A percentile compares a stretch with the other conserved stretches of the same genome.
Evolutionary conservation across 2,329 filamentous ascomycete genomes (phyloP).

Genomic region (Xylariaceae sp.): DNA sequence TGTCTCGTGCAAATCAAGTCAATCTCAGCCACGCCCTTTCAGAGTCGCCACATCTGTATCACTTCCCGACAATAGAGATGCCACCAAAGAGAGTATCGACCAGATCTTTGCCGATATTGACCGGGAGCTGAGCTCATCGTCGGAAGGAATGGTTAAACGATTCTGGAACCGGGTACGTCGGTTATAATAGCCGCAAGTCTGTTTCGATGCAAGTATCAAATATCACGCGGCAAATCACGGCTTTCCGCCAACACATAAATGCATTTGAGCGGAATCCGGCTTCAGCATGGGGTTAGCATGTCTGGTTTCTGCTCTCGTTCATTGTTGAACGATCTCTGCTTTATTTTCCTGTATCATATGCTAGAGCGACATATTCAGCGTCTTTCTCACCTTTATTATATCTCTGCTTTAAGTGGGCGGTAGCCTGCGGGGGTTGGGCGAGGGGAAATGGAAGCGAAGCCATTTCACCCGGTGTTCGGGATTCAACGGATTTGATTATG

Average conservation of each 20-base stretch:
- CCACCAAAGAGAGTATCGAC: slow-evolving; percentile 52
- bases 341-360: slow-evolving; percentile 18
- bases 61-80: slow-evolving; percentile 31
- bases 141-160: slow-evolving; percentile 54
- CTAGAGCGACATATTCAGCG: slow-evolving; percentile 8
- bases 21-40: slow-evolving; percentile 24
- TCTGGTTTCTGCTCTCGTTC: slow-evolving; percentile 1
- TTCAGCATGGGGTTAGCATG: background rate
- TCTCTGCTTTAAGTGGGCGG: slow-evolving; percentile 6
- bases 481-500: slow-evolving; percentile 22
- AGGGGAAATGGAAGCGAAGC: background rate
- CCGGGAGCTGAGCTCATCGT: slow-evolving; percentile 40
- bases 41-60: slow-evolving; percentile 36
- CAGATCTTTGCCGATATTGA: slow-evolving; percentile 52
- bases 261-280: background rate
- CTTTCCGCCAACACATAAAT: slow-evolving; percentile 2
- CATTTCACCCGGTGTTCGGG: slow-evolving; percentile 18
- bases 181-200: slow-evolving; percentile 15
- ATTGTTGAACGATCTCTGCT: slow-evolving; percentile 4
- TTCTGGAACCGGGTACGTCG: slow-evolving; percentile 61
- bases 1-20: slow-evolving; percentile 32
- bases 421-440: background rate
- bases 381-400: background rate
- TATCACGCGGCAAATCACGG: background rate
- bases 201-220: background rate